Percentiles rank a stretch among this genome's conserved stretches.
Evolutionary conservation across 768 basidiomycete species (phyloP).

Genomic region (Solioccasus polychromus): DNA sequence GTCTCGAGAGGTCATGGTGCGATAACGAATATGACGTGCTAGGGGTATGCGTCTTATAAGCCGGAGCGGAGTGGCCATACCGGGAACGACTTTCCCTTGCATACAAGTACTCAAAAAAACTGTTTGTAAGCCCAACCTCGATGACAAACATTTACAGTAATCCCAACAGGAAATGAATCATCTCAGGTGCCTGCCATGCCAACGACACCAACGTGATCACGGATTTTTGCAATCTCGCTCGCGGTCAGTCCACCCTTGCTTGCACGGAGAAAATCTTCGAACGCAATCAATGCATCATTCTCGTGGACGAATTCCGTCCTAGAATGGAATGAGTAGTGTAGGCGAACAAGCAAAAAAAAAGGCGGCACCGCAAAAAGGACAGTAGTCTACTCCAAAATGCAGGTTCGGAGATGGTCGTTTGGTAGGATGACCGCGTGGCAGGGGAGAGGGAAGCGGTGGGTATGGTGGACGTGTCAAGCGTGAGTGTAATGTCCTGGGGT

Average conservation of each 20-base stretch:
- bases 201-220: conserved; percentile 81
- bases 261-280: conserved; percentile 83
- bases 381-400: conserved; percentile 77
- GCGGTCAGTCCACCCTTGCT: conserved; percentile 79
- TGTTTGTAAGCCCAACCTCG: conserved; percentile 7
- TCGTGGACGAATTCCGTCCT: conserved; percentile 64
- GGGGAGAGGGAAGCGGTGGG: conserved; percentile 45
- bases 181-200: conserved; percentile 82
- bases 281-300: conserved; percentile 66
- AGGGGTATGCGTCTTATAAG: conserved; percentile 14
- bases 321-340: neutral
- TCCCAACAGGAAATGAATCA: neutral
- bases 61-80: conserved; percentile 13
- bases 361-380: conserved; percentile 53
- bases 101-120: too few relatives aligned
- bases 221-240: conserved; percentile 86
- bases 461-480: conserved; percentile 57
- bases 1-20: conserved; percentile 34
- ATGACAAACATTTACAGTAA: conserved; percentile 18
- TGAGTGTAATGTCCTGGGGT: conserved; percentile 61
- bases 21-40: neutral
- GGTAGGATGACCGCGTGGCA: conserved; percentile 26
- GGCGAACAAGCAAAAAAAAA: neutral
- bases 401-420: conserved; percentile 64
- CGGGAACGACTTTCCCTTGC: conserved; percentile 9